These are phyloP conservation scores for Fraxinus floribunda DNA, from an alignment of 305 asterid genomes.

Conservation along the genomic window DNA sequence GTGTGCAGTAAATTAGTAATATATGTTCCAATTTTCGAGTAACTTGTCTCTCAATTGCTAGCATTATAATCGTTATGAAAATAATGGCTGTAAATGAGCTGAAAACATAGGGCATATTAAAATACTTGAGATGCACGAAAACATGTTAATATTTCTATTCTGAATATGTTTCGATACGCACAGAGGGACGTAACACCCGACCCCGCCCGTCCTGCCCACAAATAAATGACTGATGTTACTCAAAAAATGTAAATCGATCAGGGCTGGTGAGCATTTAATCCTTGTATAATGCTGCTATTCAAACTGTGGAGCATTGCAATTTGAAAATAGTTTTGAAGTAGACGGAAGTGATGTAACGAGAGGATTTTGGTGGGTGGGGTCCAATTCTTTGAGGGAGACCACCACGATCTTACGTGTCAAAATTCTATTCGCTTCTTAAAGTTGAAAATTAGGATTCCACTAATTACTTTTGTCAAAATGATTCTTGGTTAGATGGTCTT, in stretches of 20 bases:
- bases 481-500: background rate
- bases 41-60: slow-evolving; percentile 22
- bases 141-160: too few species aligned
- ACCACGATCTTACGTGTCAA: background rate
- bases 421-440: background rate
- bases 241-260: slow-evolving; percentile 32
- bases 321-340: background rate
- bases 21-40: slow-evolving; percentile 10
- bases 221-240: background rate
- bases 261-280: slow-evolving; percentile 14
- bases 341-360: background rate
- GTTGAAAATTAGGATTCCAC: background rate
- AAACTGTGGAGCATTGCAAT: background rate
- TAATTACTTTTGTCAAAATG: background rate
- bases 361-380: background rate
- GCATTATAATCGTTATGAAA: slow-evolving; percentile 13
- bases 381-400: background rate
- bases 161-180: background rate
- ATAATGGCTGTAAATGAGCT: slow-evolving; percentile 14
- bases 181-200: background rate
- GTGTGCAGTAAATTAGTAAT: slow-evolving; percentile 6
- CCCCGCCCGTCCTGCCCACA: background rate
- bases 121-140: too few species aligned
- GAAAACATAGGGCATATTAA: background rate
- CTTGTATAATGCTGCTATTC: background rate